Percentiles rank a stretch among this genome's conserved stretches.
These are phyloP conservation scores for Elymus sibiricus DNA, from an alignment of 176 grass and related monocot species.

Conservation along the genomic window DNA sequence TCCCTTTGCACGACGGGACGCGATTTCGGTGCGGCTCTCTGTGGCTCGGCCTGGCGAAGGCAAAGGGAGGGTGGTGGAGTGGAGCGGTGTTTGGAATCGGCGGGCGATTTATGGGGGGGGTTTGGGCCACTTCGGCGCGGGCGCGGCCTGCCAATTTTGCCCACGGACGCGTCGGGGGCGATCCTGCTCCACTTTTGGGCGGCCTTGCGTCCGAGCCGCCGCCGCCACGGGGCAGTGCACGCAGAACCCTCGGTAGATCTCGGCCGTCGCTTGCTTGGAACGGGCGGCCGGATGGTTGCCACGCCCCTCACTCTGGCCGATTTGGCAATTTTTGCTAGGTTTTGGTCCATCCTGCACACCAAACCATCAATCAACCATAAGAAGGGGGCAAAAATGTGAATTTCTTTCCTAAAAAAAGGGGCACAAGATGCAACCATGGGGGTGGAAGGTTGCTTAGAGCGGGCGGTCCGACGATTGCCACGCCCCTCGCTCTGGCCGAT, in stretches of 20 bases:
- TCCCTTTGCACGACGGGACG: constrained; percentile 28
- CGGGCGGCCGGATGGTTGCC: not conserved
- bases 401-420: not conserved
- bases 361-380: not conserved
- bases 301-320: not conserved
- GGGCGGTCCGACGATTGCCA: not conserved
- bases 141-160: constrained; percentile 32
- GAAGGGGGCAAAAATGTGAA: not conserved
- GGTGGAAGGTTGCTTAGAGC: not conserved
- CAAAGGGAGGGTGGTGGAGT: not conserved
- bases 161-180: constrained; percentile 18
- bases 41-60: not conserved
- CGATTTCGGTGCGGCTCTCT: constrained; percentile 15
- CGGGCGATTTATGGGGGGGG: constrained; percentile 25
- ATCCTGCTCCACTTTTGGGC: constrained; percentile 20
- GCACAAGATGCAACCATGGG: not conserved
- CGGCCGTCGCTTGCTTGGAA: not conserved
- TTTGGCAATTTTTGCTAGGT: not conserved
- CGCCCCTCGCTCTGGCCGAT: not conserved
- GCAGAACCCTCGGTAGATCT: not conserved
- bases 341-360: not conserved
- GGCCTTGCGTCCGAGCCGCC: constrained; percentile 16
- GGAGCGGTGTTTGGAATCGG: constrained; percentile 17
- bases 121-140: constrained; percentile 18
- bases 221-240: not conserved